Evolutionary conservation across 345 rosid genomes (phyloP).

Genomic region (Cardamine resedifolia): DNA sequence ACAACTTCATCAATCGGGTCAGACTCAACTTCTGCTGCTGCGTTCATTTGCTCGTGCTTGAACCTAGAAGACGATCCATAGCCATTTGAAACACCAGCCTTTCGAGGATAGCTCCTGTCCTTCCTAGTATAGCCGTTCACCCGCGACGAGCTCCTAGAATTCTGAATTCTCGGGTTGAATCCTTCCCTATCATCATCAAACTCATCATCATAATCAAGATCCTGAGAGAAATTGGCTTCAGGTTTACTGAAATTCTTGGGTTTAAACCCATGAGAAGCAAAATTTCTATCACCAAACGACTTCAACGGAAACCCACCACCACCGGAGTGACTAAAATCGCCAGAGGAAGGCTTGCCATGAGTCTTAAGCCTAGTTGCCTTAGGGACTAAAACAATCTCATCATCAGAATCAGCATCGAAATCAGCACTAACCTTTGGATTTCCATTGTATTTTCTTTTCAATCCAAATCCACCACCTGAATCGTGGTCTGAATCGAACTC

Average conservation of each 20-base stretch:
- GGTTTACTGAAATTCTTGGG: slow-evolving; percentile 34
- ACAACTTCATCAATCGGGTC: slow-evolving; percentile 59
- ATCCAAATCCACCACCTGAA: slow-evolving; percentile 38
- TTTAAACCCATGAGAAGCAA: slow-evolving; percentile 39
- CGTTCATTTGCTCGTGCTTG: slow-evolving; percentile 35
- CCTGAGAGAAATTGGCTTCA: slow-evolving; percentile 38
- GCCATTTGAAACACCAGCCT: slow-evolving; percentile 36
- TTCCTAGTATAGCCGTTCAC: slow-evolving; percentile 23
- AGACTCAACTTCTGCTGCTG: slow-evolving; percentile 36
- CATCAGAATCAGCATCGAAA: slow-evolving; percentile 37
- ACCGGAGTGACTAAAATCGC: slow-evolving; percentile 30
- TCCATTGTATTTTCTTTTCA: slow-evolving; percentile 40
- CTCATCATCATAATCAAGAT: slow-evolving; percentile 35
- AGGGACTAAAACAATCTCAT: slow-evolving; percentile 38
- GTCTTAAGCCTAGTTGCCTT: slow-evolving; percentile 33
- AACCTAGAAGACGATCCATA: slow-evolving; percentile 41
- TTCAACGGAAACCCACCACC: slow-evolving; percentile 52
- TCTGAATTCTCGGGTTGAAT: slow-evolving; percentile 28
- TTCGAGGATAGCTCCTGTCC: slow-evolving; percentile 28
- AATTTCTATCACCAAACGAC: slow-evolving; percentile 49
- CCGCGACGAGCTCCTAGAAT: slow-evolving; percentile 26
- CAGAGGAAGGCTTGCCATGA: slow-evolving; percentile 32
- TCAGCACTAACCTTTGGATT: slow-evolving; percentile 32
- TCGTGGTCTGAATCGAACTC: slow-evolving; percentile 39
- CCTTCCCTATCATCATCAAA: slow-evolving; percentile 41